phyloP scores from a whole-genome alignment of 441 rosid genomes.

The Arabidopsis hybrid region DNA sequence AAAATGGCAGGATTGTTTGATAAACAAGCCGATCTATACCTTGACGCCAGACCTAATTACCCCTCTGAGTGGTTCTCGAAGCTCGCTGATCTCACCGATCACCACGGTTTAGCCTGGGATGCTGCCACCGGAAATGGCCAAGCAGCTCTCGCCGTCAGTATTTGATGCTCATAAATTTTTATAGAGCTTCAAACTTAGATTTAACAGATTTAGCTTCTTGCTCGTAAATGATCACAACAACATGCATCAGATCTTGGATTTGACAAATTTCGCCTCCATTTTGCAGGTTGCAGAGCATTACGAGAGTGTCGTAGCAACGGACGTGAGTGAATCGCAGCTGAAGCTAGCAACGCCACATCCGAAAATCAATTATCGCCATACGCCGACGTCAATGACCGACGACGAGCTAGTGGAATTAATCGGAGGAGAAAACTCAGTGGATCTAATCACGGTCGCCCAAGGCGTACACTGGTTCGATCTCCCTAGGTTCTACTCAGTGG shows the following conservation, averaged over 20 bases:
- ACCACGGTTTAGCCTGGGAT: conserved; percentile 66
- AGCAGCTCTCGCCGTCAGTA: conserved; percentile 66
- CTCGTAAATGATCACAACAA: not conserved
- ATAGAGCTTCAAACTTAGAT: too few relatives aligned
- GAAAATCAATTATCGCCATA: conserved; percentile 50
- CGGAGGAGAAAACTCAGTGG: conserved; percentile 69
- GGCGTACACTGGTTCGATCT: conserved; percentile 76
- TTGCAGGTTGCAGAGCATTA: conserved; percentile 64
- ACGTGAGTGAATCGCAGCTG: conserved; percentile 63
- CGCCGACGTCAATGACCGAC: conserved; percentile 53
- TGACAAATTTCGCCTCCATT: not conserved
- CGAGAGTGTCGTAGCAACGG: conserved; percentile 61
- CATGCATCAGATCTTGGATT: conserved; percentile 25
- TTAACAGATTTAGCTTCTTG: not conserved
- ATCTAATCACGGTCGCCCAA: conserved; percentile 68
- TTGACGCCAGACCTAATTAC: conserved; percentile 62
- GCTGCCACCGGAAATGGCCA: conserved; percentile 77
- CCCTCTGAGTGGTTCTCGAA: conserved; percentile 61
- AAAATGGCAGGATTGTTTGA: conserved; percentile 65
- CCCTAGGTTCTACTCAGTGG: conserved; percentile 61
- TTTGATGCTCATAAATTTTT: too few relatives aligned
- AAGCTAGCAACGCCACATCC: conserved; percentile 54
- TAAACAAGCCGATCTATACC: conserved; percentile 59
- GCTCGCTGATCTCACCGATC: conserved; percentile 57
- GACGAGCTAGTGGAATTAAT: conserved; percentile 53